Percentiles rank a stretch among this genome's conserved stretches.
phyloP scores from a whole-genome alignment of 2,329 filamentous ascomycete genomes.

The Xylogone sp. region DNA sequence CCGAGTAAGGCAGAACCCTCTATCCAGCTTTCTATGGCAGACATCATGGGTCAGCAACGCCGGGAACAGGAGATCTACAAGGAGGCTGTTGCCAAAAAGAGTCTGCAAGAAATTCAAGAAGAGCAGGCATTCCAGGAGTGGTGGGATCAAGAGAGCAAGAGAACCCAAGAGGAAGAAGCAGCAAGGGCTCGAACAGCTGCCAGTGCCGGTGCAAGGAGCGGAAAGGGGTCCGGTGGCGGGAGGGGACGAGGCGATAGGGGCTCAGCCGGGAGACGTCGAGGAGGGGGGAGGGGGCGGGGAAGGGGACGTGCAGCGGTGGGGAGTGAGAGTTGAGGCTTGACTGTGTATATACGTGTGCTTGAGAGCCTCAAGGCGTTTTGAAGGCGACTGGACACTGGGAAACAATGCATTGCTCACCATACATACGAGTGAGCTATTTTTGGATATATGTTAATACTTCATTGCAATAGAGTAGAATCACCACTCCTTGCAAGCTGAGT shows the following conservation, averaged over 20 bases:
- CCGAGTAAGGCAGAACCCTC: slow-evolving; percentile 59
- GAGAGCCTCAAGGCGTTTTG: background rate
- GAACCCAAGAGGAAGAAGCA: slow-evolving; percentile 53
- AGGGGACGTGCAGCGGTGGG: slow-evolving; percentile 4
- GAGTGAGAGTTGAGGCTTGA: background rate
- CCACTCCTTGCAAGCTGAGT: no score
- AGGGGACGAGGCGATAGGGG: slow-evolving; percentile 12
- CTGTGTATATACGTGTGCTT: background rate
- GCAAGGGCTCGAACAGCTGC: slow-evolving; percentile 10
- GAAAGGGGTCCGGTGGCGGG: slow-evolving; percentile 15
- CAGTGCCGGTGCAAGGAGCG: slow-evolving; percentile 13
- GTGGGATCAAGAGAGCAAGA: slow-evolving; percentile 84
- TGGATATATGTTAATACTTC: no score
- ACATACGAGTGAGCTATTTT: no score
- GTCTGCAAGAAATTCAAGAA: slow-evolving; percentile 89
- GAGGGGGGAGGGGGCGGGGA: slow-evolving; percentile 12
- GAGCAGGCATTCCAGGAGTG: slow-evolving; percentile 96
- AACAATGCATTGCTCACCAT: background rate
- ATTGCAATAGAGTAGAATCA: no score
- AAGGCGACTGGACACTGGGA: background rate
- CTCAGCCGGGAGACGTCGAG: slow-evolving; percentile 16
- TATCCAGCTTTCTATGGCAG: slow-evolving; percentile 71
- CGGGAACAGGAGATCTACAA: slow-evolving; percentile 78
- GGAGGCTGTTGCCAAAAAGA: slow-evolving; percentile 83
- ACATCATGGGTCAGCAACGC: slow-evolving; percentile 85